Base-by-base conservation (phyloP, 345 rosid genomes). In the Euclidium syriacum region DNA sequence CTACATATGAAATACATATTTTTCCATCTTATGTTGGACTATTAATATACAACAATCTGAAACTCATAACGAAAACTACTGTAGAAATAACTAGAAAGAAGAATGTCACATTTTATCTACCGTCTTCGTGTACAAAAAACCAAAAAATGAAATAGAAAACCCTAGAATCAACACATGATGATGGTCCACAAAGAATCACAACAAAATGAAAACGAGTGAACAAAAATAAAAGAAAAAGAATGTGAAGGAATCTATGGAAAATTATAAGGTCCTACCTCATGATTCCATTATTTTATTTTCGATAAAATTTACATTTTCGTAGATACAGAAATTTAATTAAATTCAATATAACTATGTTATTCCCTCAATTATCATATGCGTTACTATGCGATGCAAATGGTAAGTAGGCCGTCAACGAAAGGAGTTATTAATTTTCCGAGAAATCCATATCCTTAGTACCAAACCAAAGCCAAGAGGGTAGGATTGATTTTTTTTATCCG, bases 171-270 rank as follows among this genome's bases (percentile, higher is more conserved):
- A 69, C 56, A 52, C 24, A 22, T 51, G 42, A 29, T 29, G 5
- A 20, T 51, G 67, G 67, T 68, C 54, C 54, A 59, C 39, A 17
- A 24, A 58, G 65, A 58, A 67, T 65, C 52, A 68, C 66, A 51
- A 17, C 40, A 15, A 38, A n/a, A 30, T 29, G 36, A 24, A 59
- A 49, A 35, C 14, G n/a, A 46, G 7, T n/a, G 0, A 10, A 19
- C 27, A 24, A 43, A 42, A 34, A 34, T 3, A 16, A 33, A 20
- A 11, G 0, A 9, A 16, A 32, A 19, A 16, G 22, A 19, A 8
- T 2, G 6, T 7, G n/a, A 32, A 60, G 55, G 48, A 68, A 51
- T 33, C 47, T 59, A 59, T 25, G 34, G 18, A 25, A 52, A 68
- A 24, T 42, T 1, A 60, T 25, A 16, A 60, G 25, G 62, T 52